Evolutionary conservation across 108 stramenopile genomes (phyloP).

Genomic region (Cyclotella choctawhatcheeana): DNA sequence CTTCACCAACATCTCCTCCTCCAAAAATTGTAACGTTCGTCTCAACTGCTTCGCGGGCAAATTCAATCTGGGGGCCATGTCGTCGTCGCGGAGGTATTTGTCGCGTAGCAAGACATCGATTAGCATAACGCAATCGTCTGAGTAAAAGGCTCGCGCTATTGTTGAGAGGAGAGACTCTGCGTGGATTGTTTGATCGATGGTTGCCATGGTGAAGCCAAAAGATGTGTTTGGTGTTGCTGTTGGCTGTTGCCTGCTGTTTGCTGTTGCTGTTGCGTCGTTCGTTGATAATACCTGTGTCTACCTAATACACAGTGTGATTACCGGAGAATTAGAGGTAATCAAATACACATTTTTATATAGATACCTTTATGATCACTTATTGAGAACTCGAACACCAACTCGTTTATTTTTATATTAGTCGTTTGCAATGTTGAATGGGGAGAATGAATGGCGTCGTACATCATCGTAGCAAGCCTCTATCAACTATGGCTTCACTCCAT

Average conservation of each 20-base stretch:
- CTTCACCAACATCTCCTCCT: constrained; percentile 85
- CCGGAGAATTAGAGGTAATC: too few relatives aligned
- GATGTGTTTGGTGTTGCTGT: too few relatives aligned
- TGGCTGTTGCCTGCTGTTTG: neutral
- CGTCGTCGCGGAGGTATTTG: constrained; percentile 91
- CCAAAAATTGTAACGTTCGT: constrained; percentile 77
- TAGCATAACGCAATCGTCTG: constrained; percentile 83
- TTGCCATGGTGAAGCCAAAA: constrained; percentile 10
- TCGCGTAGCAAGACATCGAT: constrained; percentile 89
- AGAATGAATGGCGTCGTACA: too few relatives aligned
- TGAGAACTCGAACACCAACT: too few relatives aligned
- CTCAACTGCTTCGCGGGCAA: constrained; percentile 82
- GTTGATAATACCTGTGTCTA: too few relatives aligned
- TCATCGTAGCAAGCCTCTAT: too few relatives aligned
- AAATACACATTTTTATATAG: too few relatives aligned
- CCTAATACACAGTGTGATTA: too few relatives aligned
- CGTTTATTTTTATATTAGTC: too few relatives aligned
- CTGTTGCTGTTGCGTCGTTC: neutral
- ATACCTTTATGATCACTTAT: too few relatives aligned
- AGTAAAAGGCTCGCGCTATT: constrained; percentile 90
- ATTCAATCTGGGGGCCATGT: constrained; percentile 81
- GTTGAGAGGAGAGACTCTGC: constrained; percentile 87
- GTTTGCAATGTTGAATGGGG: too few relatives aligned
- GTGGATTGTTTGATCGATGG: constrained; percentile 19
- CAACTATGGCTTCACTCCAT: neutral